A percentile compares a stretch with the other conserved stretches of the same genome.
These are phyloP conservation scores for Camelina laxa DNA, from an alignment of 345 rosid genomes.

Conservation along the genomic window DNA sequence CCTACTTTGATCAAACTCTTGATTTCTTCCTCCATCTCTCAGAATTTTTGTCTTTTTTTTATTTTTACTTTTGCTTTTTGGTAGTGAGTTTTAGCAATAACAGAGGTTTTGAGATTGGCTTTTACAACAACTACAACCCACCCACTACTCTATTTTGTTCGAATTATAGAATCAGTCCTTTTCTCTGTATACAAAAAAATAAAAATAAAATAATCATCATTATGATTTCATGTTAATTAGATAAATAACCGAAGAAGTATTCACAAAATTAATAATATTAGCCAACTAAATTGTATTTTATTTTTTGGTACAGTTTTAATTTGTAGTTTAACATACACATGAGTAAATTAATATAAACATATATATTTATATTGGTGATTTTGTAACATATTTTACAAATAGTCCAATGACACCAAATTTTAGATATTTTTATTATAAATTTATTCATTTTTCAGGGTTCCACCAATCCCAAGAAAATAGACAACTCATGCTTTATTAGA, in stretches of 20 bases:
- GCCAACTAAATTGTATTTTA: neutral
- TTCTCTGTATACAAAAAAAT: neutral
- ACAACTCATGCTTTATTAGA: neutral
- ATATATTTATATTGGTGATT: too few relatives aligned
- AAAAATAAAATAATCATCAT: neutral
- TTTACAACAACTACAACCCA: neutral
- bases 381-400: too few relatives aligned
- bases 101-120: neutral
- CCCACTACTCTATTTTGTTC: neutral
- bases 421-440: too few relatives aligned
- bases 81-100: neutral
- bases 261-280: too few relatives aligned
- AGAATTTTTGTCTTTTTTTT: too few relatives aligned
- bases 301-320: too few relatives aligned
- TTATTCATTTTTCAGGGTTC: too few relatives aligned
- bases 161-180: neutral
- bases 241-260: neutral
- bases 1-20: conserved; percentile 20
- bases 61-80: too few relatives aligned
- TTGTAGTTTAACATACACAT: too few relatives aligned
- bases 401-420: too few relatives aligned
- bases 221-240: neutral
- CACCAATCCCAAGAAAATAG: neutral
- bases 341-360: too few relatives aligned
- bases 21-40: conserved; percentile 35